Percentiles rank a stretch among this genome's conserved stretches.
Conservation (phyloP, 805 yeast genomes). For the Suhomyces prunicola region DNA sequence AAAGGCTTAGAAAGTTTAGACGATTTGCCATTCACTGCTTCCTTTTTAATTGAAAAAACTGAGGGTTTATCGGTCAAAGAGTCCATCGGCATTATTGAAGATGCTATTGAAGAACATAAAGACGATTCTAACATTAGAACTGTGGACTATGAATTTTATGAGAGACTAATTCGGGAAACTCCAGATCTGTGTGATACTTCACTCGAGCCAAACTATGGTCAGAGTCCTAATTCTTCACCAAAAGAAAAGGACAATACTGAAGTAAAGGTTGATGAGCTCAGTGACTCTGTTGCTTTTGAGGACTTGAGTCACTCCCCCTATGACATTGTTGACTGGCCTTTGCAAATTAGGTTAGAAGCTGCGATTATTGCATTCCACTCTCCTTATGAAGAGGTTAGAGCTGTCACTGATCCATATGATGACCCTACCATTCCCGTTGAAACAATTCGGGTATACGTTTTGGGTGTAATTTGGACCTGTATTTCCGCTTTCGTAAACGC, state of each 20-base stretch:
- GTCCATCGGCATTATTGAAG: slow-evolving; percentile 26
- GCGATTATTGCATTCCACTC: slow-evolving; percentile 22
- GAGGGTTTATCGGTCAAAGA: slow-evolving; percentile 17
- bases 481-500: slow-evolving; percentile 15
- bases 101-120: slow-evolving; percentile 24
- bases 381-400: slow-evolving; percentile 31
- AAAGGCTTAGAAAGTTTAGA: slow-evolving; percentile 25
- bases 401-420: slow-evolving; percentile 25
- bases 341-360: slow-evolving; percentile 18
- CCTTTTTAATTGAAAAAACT: slow-evolving; percentile 28
- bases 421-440: slow-evolving; percentile 30
- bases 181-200: not conserved
- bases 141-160: slow-evolving; percentile 23
- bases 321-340: slow-evolving; percentile 13
- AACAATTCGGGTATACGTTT: slow-evolving; percentile 30
- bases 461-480: slow-evolving; percentile 16
- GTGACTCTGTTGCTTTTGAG: slow-evolving; percentile 8
- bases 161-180: slow-evolving; percentile 12
- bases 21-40: slow-evolving; percentile 29
- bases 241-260: not conserved
- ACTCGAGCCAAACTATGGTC: not conserved
- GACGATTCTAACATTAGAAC: slow-evolving; percentile 34
- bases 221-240: not conserved
- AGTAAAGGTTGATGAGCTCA: slow-evolving; percentile 19
- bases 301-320: not conserved